Evolutionary conservation across 1,284 basidiomycete species (phyloP).

Genomic region (Ceratobasidium sp.): DNA sequence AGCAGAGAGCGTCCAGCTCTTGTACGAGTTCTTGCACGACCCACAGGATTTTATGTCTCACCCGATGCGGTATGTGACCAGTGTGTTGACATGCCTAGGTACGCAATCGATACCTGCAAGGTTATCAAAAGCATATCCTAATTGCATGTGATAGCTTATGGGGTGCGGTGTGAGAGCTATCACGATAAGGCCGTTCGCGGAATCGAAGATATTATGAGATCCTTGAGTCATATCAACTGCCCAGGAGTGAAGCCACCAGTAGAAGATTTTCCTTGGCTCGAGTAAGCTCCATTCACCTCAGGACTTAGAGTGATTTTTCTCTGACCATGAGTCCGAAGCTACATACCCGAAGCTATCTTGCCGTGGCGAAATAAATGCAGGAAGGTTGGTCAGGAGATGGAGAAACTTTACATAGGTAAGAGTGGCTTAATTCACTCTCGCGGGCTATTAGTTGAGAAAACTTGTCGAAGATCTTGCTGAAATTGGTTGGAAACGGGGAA

Average conservation of each 20-base stretch:
- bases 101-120: background rate
- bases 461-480: background rate
- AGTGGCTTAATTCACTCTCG: background rate
- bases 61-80: conserved; percentile 33
- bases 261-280: background rate
- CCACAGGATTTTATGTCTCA: conserved; percentile 27
- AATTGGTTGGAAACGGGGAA: conserved; percentile 7
- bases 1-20: conserved; percentile 30
- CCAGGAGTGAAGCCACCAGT: background rate
- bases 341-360: background rate
- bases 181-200: background rate
- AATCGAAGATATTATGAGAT: conserved; percentile 10
- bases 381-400: background rate
- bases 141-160: background rate
- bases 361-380: conserved; percentile 19
- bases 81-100: conserved; percentile 24
- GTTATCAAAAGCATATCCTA: background rate
- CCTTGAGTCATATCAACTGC: background rate
- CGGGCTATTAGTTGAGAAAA: too few species aligned
- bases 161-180: background rate
- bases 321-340: background rate
- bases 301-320: background rate
- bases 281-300: background rate
- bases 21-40: conserved; percentile 32
- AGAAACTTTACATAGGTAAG: conserved; percentile 19